Percentiles rank a stretch among this genome's conserved stretches.
phyloP scores from a whole-genome alignment of 768 basidiomycete genomes.

The Steccherinum ochraceum region DNA sequence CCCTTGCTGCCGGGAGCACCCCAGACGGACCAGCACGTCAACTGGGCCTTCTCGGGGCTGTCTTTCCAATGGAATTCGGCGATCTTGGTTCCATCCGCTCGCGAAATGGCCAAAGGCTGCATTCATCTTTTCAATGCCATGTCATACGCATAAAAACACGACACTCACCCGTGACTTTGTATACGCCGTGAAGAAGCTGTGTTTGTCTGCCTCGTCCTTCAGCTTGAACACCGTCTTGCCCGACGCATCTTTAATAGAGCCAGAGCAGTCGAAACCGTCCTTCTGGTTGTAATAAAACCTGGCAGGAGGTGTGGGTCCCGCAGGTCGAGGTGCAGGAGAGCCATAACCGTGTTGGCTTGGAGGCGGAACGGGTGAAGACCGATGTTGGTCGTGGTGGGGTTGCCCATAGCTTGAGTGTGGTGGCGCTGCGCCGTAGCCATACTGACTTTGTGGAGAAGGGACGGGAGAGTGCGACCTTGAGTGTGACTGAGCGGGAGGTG shows the following conservation, averaged over 20 bases:
- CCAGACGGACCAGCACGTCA: neutral
- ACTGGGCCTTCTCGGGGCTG: neutral
- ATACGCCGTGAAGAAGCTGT: neutral
- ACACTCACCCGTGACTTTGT: neutral
- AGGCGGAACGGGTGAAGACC: neutral
- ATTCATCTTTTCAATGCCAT: no score
- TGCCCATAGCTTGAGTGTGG: neutral
- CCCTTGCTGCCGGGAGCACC: neutral
- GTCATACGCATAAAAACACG: no score
- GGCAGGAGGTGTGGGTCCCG: neutral
- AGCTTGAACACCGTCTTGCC: neutral
- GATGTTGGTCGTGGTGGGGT: neutral
- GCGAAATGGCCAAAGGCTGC: neutral
- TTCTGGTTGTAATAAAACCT: neutral
- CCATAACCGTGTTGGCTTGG: neutral
- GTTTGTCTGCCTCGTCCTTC: constrained; percentile 1
- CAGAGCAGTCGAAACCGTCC: neutral
- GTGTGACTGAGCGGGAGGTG: neutral
- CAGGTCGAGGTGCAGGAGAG: neutral
- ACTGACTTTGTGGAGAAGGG: neutral
- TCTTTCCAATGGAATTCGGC: neutral
- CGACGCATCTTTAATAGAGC: neutral
- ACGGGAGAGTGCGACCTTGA: neutral
- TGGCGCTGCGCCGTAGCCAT: neutral
- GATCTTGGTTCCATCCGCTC: neutral